Evolutionary conservation across 2,329 filamentous ascomycete genomes (phyloP), one percentile per base, ranked within the genome.

Genomic region (Aspergillus tanneri): DNA sequence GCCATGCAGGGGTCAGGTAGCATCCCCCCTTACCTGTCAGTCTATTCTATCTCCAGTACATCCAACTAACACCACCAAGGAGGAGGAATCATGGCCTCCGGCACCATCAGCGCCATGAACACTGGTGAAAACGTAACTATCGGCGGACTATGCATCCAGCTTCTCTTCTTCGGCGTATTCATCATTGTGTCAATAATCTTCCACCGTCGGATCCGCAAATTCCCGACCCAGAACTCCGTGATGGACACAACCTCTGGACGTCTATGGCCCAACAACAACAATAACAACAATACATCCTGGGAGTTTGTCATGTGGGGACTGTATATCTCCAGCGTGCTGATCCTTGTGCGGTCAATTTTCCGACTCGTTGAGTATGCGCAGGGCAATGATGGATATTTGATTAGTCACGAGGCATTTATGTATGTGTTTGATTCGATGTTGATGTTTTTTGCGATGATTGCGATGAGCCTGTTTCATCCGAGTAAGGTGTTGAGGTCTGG

Each of bases 121-220:
- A 30, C 35, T 6, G 58, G 53, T 8, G 54, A 62, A 39, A 47
- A 59, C 12, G 68, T 84, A 40, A 75, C 85, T n/a, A 64, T 84
- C 6, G 75, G 56, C 1, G 82, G 83, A 2, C 66, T 86, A 2
- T 61, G 78, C 24, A 61, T 84, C 12, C 83, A 86, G 58, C 71
- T 86, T 19, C 30, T 80, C 34, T 74, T 80, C 46, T 84, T 85
- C 52, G 72, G 71, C 18, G 64, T 83, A 27, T 86, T 85, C 57
- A 63, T 79, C 27, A 47, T 74, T 4, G 73, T 74, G 1, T 72
- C 78, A 0, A 54, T 72, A 2, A 49, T 78, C 1, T 82, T 83
- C 64, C 75, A 84, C 53, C 43, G 54, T 2, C 68, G 76, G 3
- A 68, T 80, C 10, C 49, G 37, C 3, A 58, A 56, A 3, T 34